phyloP scores from a whole-genome alignment of 371 early-diverging fungal genomes.

The Chytridium lagenaria region DNA sequence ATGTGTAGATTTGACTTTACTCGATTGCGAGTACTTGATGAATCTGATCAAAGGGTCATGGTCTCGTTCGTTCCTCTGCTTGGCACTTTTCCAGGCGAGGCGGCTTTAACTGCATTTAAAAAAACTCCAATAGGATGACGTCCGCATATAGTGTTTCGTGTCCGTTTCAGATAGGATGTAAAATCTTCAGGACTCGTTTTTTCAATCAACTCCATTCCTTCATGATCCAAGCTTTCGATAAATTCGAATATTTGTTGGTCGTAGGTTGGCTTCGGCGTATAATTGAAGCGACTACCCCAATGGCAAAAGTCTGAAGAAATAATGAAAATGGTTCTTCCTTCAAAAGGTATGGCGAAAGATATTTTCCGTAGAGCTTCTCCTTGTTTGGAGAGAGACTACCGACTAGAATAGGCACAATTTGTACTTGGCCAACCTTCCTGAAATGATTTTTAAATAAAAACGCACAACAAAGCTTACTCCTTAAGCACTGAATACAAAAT shows the following conservation, averaged over 20 bases:
- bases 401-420: slow-evolving; percentile 87
- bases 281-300: slow-evolving; percentile 73
- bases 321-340: slow-evolving; percentile 78
- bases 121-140: slow-evolving; percentile 88
- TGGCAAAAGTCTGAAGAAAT: slow-evolving; percentile 97
- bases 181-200: slow-evolving; percentile 65
- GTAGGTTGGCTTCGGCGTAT: slow-evolving; percentile 46
- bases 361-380: slow-evolving; percentile 53
- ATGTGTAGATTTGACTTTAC: slow-evolving; percentile 32
- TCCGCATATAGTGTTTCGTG: slow-evolving; percentile 93
- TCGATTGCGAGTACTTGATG: slow-evolving; percentile 86
- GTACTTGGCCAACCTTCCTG: slow-evolving; percentile 38
- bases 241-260: slow-evolving; percentile 67
- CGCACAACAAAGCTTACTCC: slow-evolving; percentile 49
- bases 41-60: slow-evolving; percentile 57
- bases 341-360: slow-evolving; percentile 68
- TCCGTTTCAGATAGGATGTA: slow-evolving; percentile 68
- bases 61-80: slow-evolving; percentile 11
- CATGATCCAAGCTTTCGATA: slow-evolving; percentile 78
- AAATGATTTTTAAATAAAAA: slow-evolving; percentile 12
- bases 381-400: slow-evolving; percentile 66
- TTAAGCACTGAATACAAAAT: slow-evolving; percentile 79
- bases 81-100: neutral
- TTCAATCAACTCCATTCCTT: slow-evolving; percentile 81
- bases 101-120: slow-evolving; percentile 61